Base-by-base conservation (phyloP, 2,329 filamentous ascomycete genomes). In the Fusarium concolor region DNA sequence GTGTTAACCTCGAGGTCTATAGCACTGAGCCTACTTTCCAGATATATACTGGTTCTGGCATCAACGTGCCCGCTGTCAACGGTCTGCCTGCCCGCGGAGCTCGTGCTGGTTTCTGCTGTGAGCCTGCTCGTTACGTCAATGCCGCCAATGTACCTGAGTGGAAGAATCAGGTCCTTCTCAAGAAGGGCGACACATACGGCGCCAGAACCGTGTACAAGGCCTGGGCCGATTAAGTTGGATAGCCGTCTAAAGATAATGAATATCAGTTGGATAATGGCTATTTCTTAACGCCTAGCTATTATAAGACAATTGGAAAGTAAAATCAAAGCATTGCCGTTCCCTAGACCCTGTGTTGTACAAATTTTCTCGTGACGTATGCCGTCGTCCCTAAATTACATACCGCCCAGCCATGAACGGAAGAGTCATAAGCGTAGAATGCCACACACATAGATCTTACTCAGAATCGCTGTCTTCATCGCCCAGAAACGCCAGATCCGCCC, bases 1-100 rank as follows among this genome's bases (percentile, higher is more conserved):
- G 89, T 66, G 85, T 97, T 70, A 91, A 96, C 77, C 88, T 98
- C 49, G 92, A 97, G 79, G 91, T 97, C 8, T 84, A 89, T 74
- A 96, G 92, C 82, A 98, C 95, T 0, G 95, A 98, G 83, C 96
- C 96, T 0, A 92, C 93, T 0, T 98, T 97, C 84, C 95, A 98
- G 79, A 97, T 97, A 82, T 98, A 98, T 81, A 96, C 94, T 0
- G 96, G 95, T 68, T 90, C 92, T 76, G 90, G 89, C 75, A 94
- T 96, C 69, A 83, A 96, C 72, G 90, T 97, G 14, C 90, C 92
- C 0, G 90, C 83, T 29, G 83, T 89, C 5, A 85, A 83, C n/a
- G 84, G 84, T 4, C 79, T 87, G 28, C 87, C 90, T 0, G 89
- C 90, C 2, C 86, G 92, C 47, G 87, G 85, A 0, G 76, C 87